A percentile compares a stretch with the other conserved stretches of the same genome.
These are phyloP conservation scores for Cordyceps militaris DNA, from an alignment of 2,329 filamentous ascomycete genomes.

Conservation along the genomic window DNA sequence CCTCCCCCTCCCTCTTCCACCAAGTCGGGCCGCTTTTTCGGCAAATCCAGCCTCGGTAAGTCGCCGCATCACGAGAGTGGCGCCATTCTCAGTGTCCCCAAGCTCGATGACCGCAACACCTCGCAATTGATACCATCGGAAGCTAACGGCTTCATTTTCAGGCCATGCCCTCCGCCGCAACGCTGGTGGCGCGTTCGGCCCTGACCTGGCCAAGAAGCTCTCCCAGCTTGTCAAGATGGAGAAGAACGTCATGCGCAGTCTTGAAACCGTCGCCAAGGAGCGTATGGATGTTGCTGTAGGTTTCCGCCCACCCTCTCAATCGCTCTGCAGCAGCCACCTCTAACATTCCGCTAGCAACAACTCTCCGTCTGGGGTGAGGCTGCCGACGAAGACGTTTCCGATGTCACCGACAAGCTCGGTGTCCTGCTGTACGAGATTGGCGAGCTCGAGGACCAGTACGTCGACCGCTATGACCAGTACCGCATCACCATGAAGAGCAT, in stretches of 20 bases:
- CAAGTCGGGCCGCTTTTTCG: slow-evolving; percentile 85
- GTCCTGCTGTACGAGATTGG: slow-evolving; percentile 97
- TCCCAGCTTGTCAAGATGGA: slow-evolving; percentile 99
- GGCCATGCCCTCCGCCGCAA: slow-evolving; percentile 65
- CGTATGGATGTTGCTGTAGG: slow-evolving; percentile 97
- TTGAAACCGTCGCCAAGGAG: slow-evolving; percentile 91
- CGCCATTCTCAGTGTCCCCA: background rate
- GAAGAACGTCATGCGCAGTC: slow-evolving; percentile 99
- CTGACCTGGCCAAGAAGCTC: slow-evolving; percentile 95
- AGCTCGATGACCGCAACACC: background rate
- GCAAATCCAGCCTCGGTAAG: slow-evolving; percentile 78
- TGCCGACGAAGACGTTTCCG: slow-evolving; percentile 95
- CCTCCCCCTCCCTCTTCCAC: slow-evolving; percentile 87
- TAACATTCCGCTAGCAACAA: slow-evolving; percentile 66
- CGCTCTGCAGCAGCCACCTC: background rate
- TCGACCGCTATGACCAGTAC: slow-evolving; percentile 98
- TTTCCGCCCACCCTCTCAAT: slow-evolving; percentile 18
- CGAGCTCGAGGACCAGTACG: slow-evolving; percentile 95
- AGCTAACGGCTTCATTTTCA: slow-evolving; percentile 20
- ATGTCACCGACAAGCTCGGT: slow-evolving; percentile 97
- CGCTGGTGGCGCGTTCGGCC: slow-evolving; percentile 67
- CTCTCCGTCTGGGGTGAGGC: slow-evolving; percentile 94
- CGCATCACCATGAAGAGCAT: slow-evolving; percentile 99
- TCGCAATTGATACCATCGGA: background rate
- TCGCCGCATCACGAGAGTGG: slow-evolving; percentile 16